Conservation (phyloP, 768 basidiomycete genomes). For the Amanita exitialis region DNA sequence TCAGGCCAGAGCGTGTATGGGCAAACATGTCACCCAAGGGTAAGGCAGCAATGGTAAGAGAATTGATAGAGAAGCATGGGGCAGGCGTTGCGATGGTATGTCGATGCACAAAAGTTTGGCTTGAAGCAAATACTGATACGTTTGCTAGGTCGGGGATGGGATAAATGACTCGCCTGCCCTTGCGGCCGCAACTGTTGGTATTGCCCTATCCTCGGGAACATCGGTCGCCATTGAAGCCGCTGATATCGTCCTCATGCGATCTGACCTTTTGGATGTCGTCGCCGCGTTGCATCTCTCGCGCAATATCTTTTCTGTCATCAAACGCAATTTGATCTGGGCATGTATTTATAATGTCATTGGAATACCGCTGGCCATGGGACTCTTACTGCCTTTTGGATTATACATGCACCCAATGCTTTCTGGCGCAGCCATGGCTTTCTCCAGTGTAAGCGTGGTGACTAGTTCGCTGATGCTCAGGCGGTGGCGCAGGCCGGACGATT, state of each 20-base stretch:
- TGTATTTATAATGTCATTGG: slow-evolving; percentile 90
- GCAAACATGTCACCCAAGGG: slow-evolving; percentile 93
- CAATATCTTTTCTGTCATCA: slow-evolving; percentile 83
- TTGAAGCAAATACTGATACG: background rate
- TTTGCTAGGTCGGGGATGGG: slow-evolving; percentile 83
- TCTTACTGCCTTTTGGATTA: slow-evolving; percentile 85
- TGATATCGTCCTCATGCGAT: slow-evolving; percentile 95
- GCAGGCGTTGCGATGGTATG: slow-evolving; percentile 86
- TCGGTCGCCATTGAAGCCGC: slow-evolving; percentile 98
- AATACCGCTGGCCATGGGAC: slow-evolving; percentile 96
- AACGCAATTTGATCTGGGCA: slow-evolving; percentile 92
- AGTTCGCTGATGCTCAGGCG: slow-evolving; percentile 80
- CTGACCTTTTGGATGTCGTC: slow-evolving; percentile 94
- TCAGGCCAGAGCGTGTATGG: slow-evolving; percentile 74
- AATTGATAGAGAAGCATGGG: slow-evolving; percentile 63
- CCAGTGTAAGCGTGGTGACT: slow-evolving; percentile 89
- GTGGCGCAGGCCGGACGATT: slow-evolving; percentile 67
- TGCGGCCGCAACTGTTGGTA: slow-evolving; percentile 91
- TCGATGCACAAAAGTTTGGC: slow-evolving; percentile 6
- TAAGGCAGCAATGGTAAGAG: slow-evolving; percentile 78
- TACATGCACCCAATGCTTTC: slow-evolving; percentile 98
- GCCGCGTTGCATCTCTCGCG: slow-evolving; percentile 89
- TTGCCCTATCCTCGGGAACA: slow-evolving; percentile 92
- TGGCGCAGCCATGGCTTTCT: slow-evolving; percentile 98
- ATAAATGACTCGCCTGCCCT: slow-evolving; percentile 99